Evolutionary conservation across 768 basidiomycete genomes (phyloP), one percentile per base, ranked within the genome.

Genomic region (Mycena metata): DNA sequence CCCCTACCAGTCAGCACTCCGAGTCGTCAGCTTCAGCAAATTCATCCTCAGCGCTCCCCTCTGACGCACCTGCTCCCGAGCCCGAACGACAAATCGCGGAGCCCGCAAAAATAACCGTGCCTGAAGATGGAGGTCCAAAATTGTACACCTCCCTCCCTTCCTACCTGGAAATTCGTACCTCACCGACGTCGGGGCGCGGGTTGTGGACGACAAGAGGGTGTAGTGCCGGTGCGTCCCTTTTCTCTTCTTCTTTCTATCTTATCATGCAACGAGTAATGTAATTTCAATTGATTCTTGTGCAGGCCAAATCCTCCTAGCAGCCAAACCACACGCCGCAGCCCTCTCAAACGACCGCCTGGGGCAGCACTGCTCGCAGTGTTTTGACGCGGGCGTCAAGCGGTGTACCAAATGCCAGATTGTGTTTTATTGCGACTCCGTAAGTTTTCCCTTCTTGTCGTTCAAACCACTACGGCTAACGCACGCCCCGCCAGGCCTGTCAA

Each of bases 361-460:
- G 15, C 79, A 80, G 1, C 83, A 90, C 75, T 98, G 96, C 72
- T 92, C 93, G 1, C 83, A 83, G 8, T 98, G 96, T 73, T 83
- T 85, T 46, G 80, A 79, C 0, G 73, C 82, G 1, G 77, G 84
- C 15, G 70, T 78, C 11, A 39, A 39, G 15, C 39, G 39, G 39
- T 39, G 39, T 9, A 39, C 39, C 39, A 39, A 33, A 78, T 0
- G 64, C 75, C 21, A 77, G 81, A 0, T 75, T 96, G 64, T 94
- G 1, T 84, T 87, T 74, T 99, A 98, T 73, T 98, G 97, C 75
- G 86, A 90, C 60, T 69, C 82, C 17, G 94, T 95, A 74, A 42
- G 90, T 79, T 36, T 15, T 23, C n/a, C 17, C 19, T 45, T 64
- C 23, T 46, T 70, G 36, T 26, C 39, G 24, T 64, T 69, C 35